Percentiles rank a stretch among this genome's conserved stretches.
These are phyloP conservation scores for Venturiaceae sp. DNA, from an alignment of 2,329 filamentous ascomycete genomes.

Conservation along the genomic window DNA sequence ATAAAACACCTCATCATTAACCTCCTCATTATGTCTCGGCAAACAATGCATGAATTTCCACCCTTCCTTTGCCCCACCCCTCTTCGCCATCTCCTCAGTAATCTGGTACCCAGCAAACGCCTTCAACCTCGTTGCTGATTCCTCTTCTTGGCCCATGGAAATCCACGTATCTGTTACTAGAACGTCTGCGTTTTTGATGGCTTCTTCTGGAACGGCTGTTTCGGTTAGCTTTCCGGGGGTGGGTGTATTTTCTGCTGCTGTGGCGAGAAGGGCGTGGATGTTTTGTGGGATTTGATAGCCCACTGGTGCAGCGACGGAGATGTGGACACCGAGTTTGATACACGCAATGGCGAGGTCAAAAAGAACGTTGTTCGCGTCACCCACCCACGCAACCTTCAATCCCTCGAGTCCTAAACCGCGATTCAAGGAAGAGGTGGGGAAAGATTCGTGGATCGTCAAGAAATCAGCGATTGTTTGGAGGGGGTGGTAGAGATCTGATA, in stretches of 20 bases:
- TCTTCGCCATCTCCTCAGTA: constrained; percentile 71
- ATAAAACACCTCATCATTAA: constrained; percentile 92
- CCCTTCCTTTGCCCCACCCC: constrained; percentile 72
- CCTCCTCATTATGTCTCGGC: constrained; percentile 85
- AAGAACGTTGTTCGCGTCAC: constrained; percentile 94
- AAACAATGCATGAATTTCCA: constrained; percentile 99
- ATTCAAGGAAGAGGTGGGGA: constrained; percentile 31
- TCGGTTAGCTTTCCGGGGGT: constrained; percentile 60
- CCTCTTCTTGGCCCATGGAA: constrained; percentile 93
- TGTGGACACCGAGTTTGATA: constrained; percentile 75
- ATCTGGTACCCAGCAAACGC: constrained; percentile 89
- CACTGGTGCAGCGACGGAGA: constrained; percentile 76
- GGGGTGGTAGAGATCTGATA: constrained; percentile 87
- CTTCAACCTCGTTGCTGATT: constrained; percentile 64
- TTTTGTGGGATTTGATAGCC: constrained; percentile 71
- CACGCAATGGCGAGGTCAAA: constrained; percentile 87
- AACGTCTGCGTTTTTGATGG: constrained; percentile 74
- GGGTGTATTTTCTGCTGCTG: constrained; percentile 47
- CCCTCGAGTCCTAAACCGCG: constrained; percentile 61
- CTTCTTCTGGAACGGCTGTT: constrained; percentile 75
- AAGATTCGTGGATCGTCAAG: constrained; percentile 76
- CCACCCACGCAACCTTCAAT: constrained; percentile 90
- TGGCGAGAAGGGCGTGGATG: constrained; percentile 65
- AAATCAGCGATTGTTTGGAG: constrained; percentile 93
- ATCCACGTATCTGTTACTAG: constrained; percentile 97